Base-by-base conservation (phyloP, 345 rosid species). In the Arabidopsis thaliana region DNA sequence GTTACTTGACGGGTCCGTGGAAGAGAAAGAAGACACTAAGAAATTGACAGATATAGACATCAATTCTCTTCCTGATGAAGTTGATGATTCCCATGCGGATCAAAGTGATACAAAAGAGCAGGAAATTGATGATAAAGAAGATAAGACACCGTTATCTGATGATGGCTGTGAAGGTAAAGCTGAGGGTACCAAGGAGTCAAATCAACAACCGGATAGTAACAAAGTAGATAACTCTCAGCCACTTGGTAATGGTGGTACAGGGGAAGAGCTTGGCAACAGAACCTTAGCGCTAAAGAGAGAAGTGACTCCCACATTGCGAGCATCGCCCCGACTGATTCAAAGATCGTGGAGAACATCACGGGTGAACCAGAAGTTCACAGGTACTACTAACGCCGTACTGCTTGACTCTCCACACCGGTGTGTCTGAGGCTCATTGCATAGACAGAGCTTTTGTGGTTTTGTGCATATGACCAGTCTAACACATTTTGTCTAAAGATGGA, bases 391-490 rank as follows among this genome's bases (percentile, higher is more conserved):
- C 33, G 56, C 28, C 8, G 37, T 73, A 30, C 36, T 37, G 78
- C 56, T 74, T 6, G 52, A 58, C 33, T 65, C 71, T 34, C 8
- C 30, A 65, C 57, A 55, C 25, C 6, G 56, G 28, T 55, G 33
- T 67, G 57, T 51, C 32, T 68, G 57, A 68, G 38, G 48, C n/a
- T 49, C 48, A 37, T 16, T 49, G 60, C 60, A 28, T 34, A 59
- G 45, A 51, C 11, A 10, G 40, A 51, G 52, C 52, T 22, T 74
- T 75, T 60, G 48, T 32, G 42, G 8, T 51, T 23, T 51, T 60
- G 79, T 68, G 74, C 56, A 76, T 68, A 76, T 76, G 74, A 76
- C 57, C 69, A 52, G 49, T n/a, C 63, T 68, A 41, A 76, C 55
- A 11, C 63, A 30, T 38, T 51, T 50, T 32, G 45, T 36, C 74